phyloP scores from a whole-genome alignment of 306 rosid species.

The Urtica urens region DNA sequence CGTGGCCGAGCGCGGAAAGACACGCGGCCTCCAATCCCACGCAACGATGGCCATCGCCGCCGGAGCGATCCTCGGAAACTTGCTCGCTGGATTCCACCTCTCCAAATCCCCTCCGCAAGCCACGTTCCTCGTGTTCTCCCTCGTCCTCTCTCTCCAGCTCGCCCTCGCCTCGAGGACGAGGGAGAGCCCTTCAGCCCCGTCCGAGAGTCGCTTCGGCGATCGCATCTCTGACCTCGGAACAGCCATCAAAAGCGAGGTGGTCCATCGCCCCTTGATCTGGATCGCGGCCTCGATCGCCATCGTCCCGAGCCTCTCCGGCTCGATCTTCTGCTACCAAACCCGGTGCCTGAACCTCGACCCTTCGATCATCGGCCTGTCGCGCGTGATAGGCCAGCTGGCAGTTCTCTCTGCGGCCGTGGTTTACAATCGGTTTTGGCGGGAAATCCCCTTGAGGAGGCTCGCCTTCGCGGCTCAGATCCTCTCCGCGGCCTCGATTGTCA shows the following conservation, averaged over 20 bases:
- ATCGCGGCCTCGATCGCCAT: conserved; percentile 55
- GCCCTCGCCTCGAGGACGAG: conserved; percentile 38
- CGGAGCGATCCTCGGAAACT: conserved; percentile 83
- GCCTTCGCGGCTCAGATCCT: conserved; percentile 43
- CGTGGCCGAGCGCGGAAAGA: conserved; percentile 71
- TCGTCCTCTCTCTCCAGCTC: conserved; percentile 46
- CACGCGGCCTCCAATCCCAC: conserved; percentile 70
- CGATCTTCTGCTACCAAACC: conserved; percentile 80
- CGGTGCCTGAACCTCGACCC: conserved; percentile 66
- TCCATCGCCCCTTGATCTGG: conserved; percentile 56
- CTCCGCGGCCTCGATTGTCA: conserved; percentile 60
- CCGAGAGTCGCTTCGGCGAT: conserved; percentile 14
- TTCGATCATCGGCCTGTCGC: conserved; percentile 55
- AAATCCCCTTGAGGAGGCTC: conserved; percentile 47
- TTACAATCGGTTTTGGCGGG: conserved; percentile 50
- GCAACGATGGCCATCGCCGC: conserved; percentile 78
- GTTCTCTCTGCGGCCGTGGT: conserved; percentile 63
- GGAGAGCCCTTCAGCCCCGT: conserved; percentile 61
- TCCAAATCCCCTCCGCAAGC: conserved; percentile 46
- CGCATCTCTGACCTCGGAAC: conserved; percentile 36
- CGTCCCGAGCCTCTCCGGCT: conserved; percentile 73
- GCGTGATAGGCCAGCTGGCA: conserved; percentile 63
- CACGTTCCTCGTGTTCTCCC: conserved; percentile 48
- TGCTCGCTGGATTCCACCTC: conserved; percentile 59
- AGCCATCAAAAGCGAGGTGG: conserved; percentile 34